Base-by-base conservation (phyloP, 495 filamentous ascomycete genomes). In the Hypoxylon rickii region DNA sequence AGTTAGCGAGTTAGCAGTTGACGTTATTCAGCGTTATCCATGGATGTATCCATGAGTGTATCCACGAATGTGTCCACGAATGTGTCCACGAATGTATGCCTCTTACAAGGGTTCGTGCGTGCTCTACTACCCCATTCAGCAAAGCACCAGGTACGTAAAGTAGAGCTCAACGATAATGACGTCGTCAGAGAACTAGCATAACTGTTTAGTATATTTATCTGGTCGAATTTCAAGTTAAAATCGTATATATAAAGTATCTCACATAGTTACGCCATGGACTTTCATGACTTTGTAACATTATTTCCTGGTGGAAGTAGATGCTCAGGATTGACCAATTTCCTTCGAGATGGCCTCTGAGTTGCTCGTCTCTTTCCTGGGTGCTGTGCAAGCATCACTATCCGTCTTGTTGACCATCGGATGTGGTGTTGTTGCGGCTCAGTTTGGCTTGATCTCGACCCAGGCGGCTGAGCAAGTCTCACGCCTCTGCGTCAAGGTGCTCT, bases 321-420 rank as follows among this genome's bases (percentile, higher is more conserved):
- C 49, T 18, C 5, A 3, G 6, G 16, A 10, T 15, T 21, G 7
- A 38, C 29, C 5, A 16, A 49, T 4, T 24, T 39, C 6, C 12
- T 50, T 24, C 20, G 50, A 55, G 13, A 60, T 54, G 44, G n/a
- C 39, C n/a, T 60, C 50, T 7, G 50, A 47, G 33, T 22, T 74
- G n/a, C 42, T 71, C 20, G 51, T 69, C 20, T 83, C 86, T 17
- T 87, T 90, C 51, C 57, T 90, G 2, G 86, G 84, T 1, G 87
- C 86, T 15, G 66, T 92, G 7, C 87, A 92, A 64, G 88, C 88
- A 19, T 82, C 79, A 21, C 63, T 89, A 21, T 86, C 87, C 1
- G 87, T 92, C 0, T 73, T 90, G 0, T 71, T 92, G 5, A 87
- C 86, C 22, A 83, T 91, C 38, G 70, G 66, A 17, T 89, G 82